phyloP scores from a whole-genome alignment of 1,284 basidiomycete species.

The Ceratobasidium sp. region DNA sequence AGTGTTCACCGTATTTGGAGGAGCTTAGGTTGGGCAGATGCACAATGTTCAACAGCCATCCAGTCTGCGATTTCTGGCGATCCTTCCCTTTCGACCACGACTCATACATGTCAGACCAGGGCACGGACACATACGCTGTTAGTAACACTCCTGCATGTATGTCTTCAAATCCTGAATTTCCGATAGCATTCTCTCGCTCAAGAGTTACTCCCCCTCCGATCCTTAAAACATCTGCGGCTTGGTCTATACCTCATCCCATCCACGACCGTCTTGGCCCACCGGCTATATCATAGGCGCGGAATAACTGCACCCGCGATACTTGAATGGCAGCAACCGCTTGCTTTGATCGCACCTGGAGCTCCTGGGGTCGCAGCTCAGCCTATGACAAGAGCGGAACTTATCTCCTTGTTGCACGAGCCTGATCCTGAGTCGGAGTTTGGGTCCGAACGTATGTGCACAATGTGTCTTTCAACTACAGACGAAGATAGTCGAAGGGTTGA shows the following conservation, averaged over 20 bases:
- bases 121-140: slow-evolving; percentile 5
- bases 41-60: slow-evolving; percentile 17
- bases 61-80: slow-evolving; percentile 16
- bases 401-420: not conserved
- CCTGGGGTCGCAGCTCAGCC: not conserved
- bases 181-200: slow-evolving; percentile 11
- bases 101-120: slow-evolving; percentile 26
- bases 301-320: slow-evolving; percentile 4
- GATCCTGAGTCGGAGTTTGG: not conserved
- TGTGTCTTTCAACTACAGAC: not conserved
- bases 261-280: slow-evolving; percentile 10
- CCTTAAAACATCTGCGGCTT: not conserved
- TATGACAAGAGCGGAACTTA: not conserved
- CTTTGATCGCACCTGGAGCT: not conserved
- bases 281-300: slow-evolving; percentile 16
- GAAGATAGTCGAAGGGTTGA: not conserved
- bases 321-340: not conserved
- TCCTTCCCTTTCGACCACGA: slow-evolving; percentile 31
- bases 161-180: not conserved
- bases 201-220: slow-evolving; percentile 9
- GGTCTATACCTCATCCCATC: slow-evolving; percentile 32
- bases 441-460: not conserved
- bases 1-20: slow-evolving; percentile 17
- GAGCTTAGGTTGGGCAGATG: slow-evolving; percentile 10
- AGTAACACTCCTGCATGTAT: no score